These are phyloP conservation scores for Halenospora varia DNA, from an alignment of 495 filamentous ascomycete species.

Conservation along the genomic window DNA sequence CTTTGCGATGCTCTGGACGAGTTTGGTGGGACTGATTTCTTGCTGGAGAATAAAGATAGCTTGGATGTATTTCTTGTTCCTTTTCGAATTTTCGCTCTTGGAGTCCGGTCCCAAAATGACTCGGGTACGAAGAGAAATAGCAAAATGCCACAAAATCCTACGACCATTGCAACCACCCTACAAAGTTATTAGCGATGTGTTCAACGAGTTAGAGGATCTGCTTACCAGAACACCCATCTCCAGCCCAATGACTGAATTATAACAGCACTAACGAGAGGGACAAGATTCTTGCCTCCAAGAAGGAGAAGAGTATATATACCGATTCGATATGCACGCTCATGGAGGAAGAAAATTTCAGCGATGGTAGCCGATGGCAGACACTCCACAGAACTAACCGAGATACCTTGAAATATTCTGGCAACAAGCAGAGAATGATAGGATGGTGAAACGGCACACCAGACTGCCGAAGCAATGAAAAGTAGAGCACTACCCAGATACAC, in stretches of 20 bases:
- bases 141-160: conserved; percentile 66
- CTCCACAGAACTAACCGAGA: conserved; percentile 89
- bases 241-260: conserved; percentile 76
- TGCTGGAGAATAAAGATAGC: not conserved
- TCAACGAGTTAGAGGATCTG: not conserved
- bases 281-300: conserved; percentile 87
- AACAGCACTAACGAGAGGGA: conserved; percentile 82
- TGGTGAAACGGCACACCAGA: conserved; percentile 85
- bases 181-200: conserved; percentile 23
- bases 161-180: conserved; percentile 82
- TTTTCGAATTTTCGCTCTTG: conserved; percentile 51
- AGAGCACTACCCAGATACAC: conserved; percentile 80
- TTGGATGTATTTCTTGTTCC: conserved; percentile 26
- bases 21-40: not conserved
- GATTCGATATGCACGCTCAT: conserved; percentile 89
- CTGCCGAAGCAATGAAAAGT: conserved; percentile 68
- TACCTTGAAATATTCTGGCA: conserved; percentile 80
- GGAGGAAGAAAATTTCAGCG: conserved; percentile 94
- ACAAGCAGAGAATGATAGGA: conserved; percentile 77
- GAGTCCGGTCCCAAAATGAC: conserved; percentile 92
- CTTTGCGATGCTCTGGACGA: not conserved
- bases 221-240: conserved; percentile 92
- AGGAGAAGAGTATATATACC: conserved; percentile 93
- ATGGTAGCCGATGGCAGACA: conserved; percentile 92
- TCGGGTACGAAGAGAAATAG: conserved; percentile 93